These are phyloP conservation scores for Physocladia obscura DNA, from an alignment of 192 early-diverging fungal species.

Conservation along the genomic window DNA sequence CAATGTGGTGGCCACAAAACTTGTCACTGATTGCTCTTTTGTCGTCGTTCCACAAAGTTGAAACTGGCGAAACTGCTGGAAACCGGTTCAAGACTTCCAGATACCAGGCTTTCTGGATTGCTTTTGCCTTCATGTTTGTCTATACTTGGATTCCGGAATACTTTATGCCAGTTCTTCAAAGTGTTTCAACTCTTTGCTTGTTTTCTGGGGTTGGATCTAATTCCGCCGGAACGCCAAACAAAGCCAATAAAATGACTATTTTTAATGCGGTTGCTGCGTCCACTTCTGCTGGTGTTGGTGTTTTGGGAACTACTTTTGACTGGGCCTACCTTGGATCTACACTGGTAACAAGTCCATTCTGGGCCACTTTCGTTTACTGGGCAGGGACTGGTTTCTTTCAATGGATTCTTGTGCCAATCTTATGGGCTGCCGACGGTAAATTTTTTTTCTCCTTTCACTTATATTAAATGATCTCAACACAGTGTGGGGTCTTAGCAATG, in stretches of 20 bases:
- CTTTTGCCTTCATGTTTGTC: not conserved
- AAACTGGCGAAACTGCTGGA: not conserved
- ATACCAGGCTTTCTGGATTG: not conserved
- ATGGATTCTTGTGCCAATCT: not conserved
- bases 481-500: not conserved
- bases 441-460: not conserved
- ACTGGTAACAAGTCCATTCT: constrained; percentile 18
- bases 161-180: too few species aligned
- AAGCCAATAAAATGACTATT: not conserved
- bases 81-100: not conserved
- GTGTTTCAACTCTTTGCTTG: not conserved
- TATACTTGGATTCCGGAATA: not conserved
- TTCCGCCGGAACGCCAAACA: too few species aligned
- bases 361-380: constrained; percentile 8
- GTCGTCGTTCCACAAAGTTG: constrained; percentile 12
- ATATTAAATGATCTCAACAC: not conserved
- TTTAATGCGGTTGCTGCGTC: constrained; percentile 2
- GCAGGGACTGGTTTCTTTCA: constrained; percentile 1
- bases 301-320: constrained; percentile 26
- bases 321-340: constrained; percentile 11
- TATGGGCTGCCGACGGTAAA: not conserved
- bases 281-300: constrained; percentile 18
- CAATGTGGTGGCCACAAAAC: constrained; percentile 58
- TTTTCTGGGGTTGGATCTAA: too few species aligned
- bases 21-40: constrained; percentile 41